Percentiles rank a stretch among this genome's conserved stretches.
phyloP scores from a whole-genome alignment of 1,284 basidiomycete species.

The Stygiomarasmius scandens region DNA sequence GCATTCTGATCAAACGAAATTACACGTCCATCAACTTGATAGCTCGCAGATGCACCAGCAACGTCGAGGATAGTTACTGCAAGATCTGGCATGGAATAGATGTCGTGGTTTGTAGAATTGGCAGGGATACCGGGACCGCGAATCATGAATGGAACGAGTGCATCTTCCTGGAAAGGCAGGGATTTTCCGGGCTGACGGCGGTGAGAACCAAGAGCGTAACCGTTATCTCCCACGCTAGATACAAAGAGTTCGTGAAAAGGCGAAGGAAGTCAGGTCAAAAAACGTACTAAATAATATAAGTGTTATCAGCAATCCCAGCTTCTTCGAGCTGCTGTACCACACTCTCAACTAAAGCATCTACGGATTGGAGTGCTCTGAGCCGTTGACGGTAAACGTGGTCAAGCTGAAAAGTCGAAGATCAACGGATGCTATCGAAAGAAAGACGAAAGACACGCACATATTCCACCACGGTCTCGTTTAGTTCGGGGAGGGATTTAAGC shows the following conservation, averaged over 20 bases:
- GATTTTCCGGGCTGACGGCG: neutral
- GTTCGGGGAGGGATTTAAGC: neutral
- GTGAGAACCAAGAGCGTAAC: conserved; percentile 8
- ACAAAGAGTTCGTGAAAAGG: neutral
- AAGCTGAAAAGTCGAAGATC: neutral
- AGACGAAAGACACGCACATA: neutral
- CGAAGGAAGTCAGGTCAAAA: neutral
- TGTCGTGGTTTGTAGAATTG: neutral
- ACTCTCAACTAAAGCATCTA: conserved; percentile 3
- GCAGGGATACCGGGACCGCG: conserved; percentile 4
- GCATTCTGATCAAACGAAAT: neutral
- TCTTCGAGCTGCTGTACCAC: conserved; percentile 4
- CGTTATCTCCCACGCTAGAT: conserved; percentile 5
- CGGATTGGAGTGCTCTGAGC: conserved; percentile 1
- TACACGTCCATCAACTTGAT: neutral
- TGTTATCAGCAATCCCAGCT: conserved; percentile 3
- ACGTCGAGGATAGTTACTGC: conserved; percentile 2
- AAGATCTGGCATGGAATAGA: conserved; percentile 2
- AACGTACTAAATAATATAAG: conserved; percentile 8
- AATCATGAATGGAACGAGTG: conserved; percentile 6
- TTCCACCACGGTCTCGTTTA: neutral
- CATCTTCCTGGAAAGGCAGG: conserved; percentile 8
- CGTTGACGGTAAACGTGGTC: conserved; percentile 7
- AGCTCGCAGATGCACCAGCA: neutral
- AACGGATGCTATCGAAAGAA: neutral